Conservation (phyloP, 441 rosid genomes). For the Pelargonium fulgidum region DNA sequence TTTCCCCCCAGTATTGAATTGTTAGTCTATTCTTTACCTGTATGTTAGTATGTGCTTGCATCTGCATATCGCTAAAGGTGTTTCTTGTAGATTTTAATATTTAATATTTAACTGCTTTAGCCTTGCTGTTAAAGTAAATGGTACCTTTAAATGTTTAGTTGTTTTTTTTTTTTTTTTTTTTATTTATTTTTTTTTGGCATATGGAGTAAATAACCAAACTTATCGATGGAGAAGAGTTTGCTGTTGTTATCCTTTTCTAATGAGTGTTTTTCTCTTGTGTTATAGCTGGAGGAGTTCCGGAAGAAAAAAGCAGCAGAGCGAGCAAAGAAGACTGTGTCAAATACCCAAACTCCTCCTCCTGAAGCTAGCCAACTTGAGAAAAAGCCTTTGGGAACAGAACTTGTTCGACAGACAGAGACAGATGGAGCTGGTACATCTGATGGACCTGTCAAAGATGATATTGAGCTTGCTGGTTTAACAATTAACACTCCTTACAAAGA, state of each 20-base stretch:
- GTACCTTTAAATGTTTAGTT: conserved; percentile 10
- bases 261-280: not conserved
- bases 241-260: not conserved
- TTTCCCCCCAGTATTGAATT: not conserved
- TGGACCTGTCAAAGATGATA: conserved; percentile 30
- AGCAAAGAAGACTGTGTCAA: conserved; percentile 56
- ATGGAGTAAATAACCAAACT: not conserved
- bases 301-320: conserved; percentile 89
- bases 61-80: not conserved
- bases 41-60: not conserved
- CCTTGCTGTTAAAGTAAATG: not conserved
- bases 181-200: too few species aligned
- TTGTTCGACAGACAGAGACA: conserved; percentile 32
- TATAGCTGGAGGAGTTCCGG: conserved; percentile 92
- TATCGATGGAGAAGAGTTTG: not conserved
- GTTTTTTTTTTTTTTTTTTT: not conserved
- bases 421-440: conserved; percentile 51
- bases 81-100: conserved; percentile 7
- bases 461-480: conserved; percentile 16
- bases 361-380: conserved; percentile 31
- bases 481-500: conserved; percentile 16
- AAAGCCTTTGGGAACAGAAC: conserved; percentile 34
- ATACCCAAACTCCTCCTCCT: conserved; percentile 32
- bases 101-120: not conserved
- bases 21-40: conserved; percentile 3